A percentile compares a stretch with the other conserved stretches of the same genome.
Evolutionary conservation across 2,329 filamentous ascomycete species (phyloP).

Genomic region (Hymenoscyphus scutula): DNA sequence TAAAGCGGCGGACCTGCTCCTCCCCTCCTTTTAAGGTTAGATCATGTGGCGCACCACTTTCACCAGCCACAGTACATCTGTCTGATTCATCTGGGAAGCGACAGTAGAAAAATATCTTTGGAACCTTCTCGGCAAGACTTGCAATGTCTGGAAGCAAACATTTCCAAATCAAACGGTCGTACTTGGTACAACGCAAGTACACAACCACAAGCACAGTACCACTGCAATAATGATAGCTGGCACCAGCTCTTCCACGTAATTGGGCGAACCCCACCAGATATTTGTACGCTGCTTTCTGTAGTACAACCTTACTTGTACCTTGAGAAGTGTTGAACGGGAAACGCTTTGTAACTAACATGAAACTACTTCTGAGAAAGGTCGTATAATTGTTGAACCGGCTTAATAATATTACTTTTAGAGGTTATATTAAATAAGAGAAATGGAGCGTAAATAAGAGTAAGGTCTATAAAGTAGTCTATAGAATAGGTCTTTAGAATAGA

Average conservation of each 20-base stretch:
- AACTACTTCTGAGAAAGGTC: neutral
- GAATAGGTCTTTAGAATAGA: no score
- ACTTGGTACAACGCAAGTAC: neutral
- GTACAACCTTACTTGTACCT: neutral
- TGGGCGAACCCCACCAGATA: neutral
- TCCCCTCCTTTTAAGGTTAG: neutral
- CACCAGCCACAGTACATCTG: neutral
- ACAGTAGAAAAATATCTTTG: no score
- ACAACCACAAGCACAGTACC: neutral
- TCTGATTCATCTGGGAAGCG: neutral
- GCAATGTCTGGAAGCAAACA: neutral
- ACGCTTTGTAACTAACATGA: neutral
- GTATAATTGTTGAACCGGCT: neutral
- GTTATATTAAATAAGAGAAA: no score
- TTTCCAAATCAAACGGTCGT: neutral
- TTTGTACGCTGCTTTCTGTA: neutral
- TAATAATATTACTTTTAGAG: neutral
- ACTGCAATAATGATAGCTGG: slow-evolving; percentile 1
- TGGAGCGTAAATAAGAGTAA: no score
- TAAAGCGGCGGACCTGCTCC: neutral
- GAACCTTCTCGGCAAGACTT: neutral
- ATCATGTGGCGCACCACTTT: neutral
- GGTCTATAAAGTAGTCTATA: no score
- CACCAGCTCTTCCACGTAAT: neutral
- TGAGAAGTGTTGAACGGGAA: neutral